These are phyloP conservation scores for Vararia minispora DNA, from an alignment of 768 basidiomycete genomes.

Conservation along the genomic window DNA sequence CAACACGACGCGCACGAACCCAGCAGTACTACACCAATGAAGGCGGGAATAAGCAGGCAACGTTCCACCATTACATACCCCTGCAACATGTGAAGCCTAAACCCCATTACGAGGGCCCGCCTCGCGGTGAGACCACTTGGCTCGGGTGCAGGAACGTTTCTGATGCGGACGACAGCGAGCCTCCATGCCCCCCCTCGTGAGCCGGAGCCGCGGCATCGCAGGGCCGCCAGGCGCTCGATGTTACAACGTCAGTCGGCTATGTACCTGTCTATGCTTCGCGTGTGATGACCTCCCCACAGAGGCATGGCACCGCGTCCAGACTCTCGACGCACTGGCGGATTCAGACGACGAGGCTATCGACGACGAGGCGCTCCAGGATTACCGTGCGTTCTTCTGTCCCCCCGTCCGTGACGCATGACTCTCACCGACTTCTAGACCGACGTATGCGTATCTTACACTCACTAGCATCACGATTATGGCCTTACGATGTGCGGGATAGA, in stretches of 20 bases:
- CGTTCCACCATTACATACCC: constrained; percentile 16
- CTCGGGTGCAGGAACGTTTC: not conserved
- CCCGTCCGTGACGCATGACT: not conserved
- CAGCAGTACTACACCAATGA: constrained; percentile 12
- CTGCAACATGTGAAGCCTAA: constrained; percentile 9
- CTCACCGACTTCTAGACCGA: constrained; percentile 7
- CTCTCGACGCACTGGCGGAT: constrained; percentile 54
- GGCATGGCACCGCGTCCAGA: constrained; percentile 58
- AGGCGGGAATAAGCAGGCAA: constrained; percentile 9
- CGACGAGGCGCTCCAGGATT: constrained; percentile 52
- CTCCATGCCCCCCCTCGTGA: constrained; percentile 9
- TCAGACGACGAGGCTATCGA: constrained; percentile 66
- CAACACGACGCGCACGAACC: constrained; percentile 9
- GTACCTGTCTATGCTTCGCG: too few relatives aligned
- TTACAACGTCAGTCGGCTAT: too few relatives aligned
- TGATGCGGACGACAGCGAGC: constrained; percentile 4
- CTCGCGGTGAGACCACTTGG: constrained; percentile 9
- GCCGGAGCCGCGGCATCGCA: constrained; percentile 8
- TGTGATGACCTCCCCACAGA: constrained; percentile 36
- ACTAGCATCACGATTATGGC: not conserved
- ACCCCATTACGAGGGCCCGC: constrained; percentile 3
- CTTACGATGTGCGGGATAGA: not conserved
- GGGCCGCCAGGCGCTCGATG: constrained; percentile 29
- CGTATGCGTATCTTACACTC: constrained; percentile 12
- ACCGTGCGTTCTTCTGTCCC: constrained; percentile 33